Base-by-base conservation (phyloP, 257 asterid species). In the Cynanchum wilfordii region DNA sequence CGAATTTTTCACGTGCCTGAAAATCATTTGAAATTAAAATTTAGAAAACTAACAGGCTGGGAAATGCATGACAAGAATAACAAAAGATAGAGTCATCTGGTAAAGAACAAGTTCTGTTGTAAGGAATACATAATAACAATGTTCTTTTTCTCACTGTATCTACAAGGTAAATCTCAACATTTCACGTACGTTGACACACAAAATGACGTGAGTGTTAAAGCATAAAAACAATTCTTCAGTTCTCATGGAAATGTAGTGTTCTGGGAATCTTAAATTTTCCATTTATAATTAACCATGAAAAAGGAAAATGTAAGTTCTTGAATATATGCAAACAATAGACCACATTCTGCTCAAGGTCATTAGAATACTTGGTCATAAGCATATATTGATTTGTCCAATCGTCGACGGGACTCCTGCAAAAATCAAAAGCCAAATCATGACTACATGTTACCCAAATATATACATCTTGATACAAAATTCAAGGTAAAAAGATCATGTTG, bases 381-480 rank as follows among this genome's bases (percentile, higher is more conserved):
- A 74, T 87, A 50, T 73, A 82, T 82, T 66, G 96, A 89, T 82
- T 92, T 94, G 87, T 94, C 99, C 63, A 91, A 90, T 69, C 97
- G 84, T 74, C 92, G 95, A 70, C 98, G 99, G 45, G 95, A 89
- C 50, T 94, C 98, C 99, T 94, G 86, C 89, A 88, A 57, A 72
- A 66, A 62, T 20, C 72, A 77, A 11, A 69, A 72, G 68, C 47
- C 64, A 76, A 78, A 75, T 72, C 44, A 76, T 69, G 75, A 81
- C 64, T 75, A 77, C 82, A 77, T 15, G 71, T n/a, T 71, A 59
- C 42, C 71, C 56, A 73, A 68, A 63, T 70, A 63, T 63, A 63
- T 16, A 17, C 68, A 63, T 63, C 68, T 17, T 16, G 38, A 33
- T n/a, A 16, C 36, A 16, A 24, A 25, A 25, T 13, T 36, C n/a